Evolutionary conservation across 371 early-diverging fungal genomes (phyloP).

Genomic region (Amoeboaphelidium protococcarum): DNA sequence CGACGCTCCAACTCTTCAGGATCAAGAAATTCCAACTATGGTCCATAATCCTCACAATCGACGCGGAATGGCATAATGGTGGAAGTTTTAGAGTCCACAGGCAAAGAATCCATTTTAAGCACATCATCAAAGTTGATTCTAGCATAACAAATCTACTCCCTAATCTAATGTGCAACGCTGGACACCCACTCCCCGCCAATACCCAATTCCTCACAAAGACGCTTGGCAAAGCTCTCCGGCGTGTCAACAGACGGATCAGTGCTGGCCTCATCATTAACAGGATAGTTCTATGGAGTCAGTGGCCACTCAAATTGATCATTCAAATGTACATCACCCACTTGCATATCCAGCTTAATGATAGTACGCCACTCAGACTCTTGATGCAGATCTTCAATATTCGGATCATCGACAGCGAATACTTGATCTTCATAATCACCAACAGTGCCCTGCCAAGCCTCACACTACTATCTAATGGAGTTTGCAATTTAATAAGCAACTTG

Average conservation of each 20-base stretch:
- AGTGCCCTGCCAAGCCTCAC: constrained; percentile 9
- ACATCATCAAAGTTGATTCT: too few relatives aligned
- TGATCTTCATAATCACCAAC: too few relatives aligned
- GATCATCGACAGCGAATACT: constrained; percentile 8
- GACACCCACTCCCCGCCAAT: constrained; percentile 70
- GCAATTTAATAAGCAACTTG: constrained; percentile 39
- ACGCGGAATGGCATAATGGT: too few relatives aligned
- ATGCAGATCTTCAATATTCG: not conserved
- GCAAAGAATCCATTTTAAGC: too few relatives aligned
- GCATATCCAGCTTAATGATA: constrained; percentile 38
- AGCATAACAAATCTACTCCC: constrained; percentile 68
- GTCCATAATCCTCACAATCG: too few relatives aligned
- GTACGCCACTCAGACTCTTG: constrained; percentile 10
- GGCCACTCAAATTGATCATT: constrained; percentile 90
- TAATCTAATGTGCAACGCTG: constrained; percentile 57
- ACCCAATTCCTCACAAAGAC: constrained; percentile 53
- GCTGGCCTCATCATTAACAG: constrained; percentile 3
- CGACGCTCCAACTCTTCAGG: too few relatives aligned
- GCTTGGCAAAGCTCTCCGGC: constrained; percentile 62
- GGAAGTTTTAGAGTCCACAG: too few relatives aligned
- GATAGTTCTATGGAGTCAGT: constrained; percentile 12
- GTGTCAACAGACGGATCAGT: constrained; percentile 17
- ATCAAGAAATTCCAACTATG: too few relatives aligned
- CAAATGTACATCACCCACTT: constrained; percentile 49
- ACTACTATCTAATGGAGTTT: constrained; percentile 47